Evolutionary conservation across 495 filamentous ascomycete genomes (phyloP), one percentile per base, ranked within the genome.

Genomic region (Penicillium soppii): DNA sequence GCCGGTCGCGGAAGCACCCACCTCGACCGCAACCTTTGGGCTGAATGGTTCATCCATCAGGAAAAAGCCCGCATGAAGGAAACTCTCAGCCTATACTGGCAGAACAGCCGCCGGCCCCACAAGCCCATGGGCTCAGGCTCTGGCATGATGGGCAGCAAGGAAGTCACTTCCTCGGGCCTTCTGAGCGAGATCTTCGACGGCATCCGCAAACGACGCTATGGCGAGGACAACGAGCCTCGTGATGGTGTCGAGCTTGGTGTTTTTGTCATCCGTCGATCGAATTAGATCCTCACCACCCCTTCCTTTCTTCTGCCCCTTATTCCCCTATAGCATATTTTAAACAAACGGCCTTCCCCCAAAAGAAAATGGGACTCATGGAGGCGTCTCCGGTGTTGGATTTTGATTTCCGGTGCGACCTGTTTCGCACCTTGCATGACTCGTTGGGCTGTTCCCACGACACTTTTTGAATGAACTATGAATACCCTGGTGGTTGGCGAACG

Each of bases 1-100:
- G 63, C 82, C 10, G 71, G 76, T 16, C 78, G 75, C 43, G 71
- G 80, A 33, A 73, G 71, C 37, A 79, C 81, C 26, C 61, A 65
- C 7, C 68, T 87, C 5, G 78, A 82, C 42, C 77, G 84, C 20
- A 67, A 73, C 7, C 73, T 78, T 6, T 90, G 86, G 86, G 70
- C 69, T 15, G 81, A 88, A 40, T 90, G 86, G 86, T 89, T 79
- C 72, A 79, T 82, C 26, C 81, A 86, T 51, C 86, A 90, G 56
- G 86, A 90, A 58, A 81, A 81, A 50, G 65, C 75, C n/a, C 77
- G 86, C 20, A 80, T 90, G 52, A 77, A 83, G 47, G 77, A 80
- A 23, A 69, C 81, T 0, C 78, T 89, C 27, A 76, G 74, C 12
- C 65, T 75, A 29, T 84, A 86, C 53, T 83, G 80, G 61, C 71